These are phyloP conservation scores for Gnaphalium uliginosum DNA, from an alignment of 129 eudicot genomes.

Conservation along the genomic window DNA sequence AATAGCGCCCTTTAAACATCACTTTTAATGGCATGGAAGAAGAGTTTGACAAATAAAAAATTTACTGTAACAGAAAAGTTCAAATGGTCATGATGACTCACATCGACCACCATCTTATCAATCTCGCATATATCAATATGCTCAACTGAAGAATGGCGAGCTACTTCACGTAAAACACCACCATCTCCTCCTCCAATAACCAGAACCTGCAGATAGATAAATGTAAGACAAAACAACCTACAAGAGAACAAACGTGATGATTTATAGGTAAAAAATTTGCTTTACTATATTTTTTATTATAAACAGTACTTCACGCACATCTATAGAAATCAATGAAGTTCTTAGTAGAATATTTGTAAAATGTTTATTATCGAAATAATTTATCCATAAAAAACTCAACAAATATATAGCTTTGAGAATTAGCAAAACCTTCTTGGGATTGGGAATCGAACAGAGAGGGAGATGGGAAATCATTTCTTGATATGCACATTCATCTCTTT, in stretches of 20 bases:
- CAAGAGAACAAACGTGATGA: background rate
- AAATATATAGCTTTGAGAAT: background rate
- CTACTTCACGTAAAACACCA: conserved; percentile 93
- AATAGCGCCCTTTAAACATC: background rate
- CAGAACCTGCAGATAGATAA: conserved; percentile 54
- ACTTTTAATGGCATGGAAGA: background rate
- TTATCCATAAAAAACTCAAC: background rate
- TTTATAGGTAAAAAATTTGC: background rate
- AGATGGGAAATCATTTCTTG: conserved; percentile 98
- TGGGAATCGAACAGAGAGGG: conserved; percentile 90
- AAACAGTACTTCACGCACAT: background rate
- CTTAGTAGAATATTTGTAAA: background rate
- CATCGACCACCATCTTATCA: conserved; percentile 97
- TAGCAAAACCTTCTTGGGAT: conserved; percentile 76
- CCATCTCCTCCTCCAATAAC: conserved; percentile 99
- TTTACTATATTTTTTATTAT: background rate
- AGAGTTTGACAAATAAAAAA: background rate
- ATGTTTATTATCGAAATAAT: background rate
- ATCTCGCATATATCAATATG: conserved; percentile 95
- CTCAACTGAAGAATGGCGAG: conserved; percentile 89
- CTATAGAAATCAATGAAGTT: background rate
- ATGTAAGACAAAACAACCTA: background rate
- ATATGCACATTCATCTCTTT: conserved; percentile 97
- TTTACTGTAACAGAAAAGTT: background rate
- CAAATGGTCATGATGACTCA: conserved; percentile 43